Conservation (phyloP, 768 basidiomycete species). For the Hydnomerulius pinastri region DNA sequence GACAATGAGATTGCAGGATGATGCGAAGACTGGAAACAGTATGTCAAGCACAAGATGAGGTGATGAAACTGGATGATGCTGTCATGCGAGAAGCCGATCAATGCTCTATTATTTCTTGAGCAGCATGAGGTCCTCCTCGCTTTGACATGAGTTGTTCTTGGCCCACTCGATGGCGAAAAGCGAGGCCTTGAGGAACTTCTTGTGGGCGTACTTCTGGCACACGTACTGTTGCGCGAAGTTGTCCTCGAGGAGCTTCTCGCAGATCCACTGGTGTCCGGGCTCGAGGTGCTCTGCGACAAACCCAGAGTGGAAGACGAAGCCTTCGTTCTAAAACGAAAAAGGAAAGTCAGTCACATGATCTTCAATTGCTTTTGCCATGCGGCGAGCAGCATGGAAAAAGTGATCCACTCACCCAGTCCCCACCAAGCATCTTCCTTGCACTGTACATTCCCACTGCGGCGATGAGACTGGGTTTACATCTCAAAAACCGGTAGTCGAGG, state of each 20-base stretch:
- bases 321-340: slow-evolving; percentile 63
- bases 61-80: slow-evolving; percentile 25
- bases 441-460: slow-evolving; percentile 99
- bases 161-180: slow-evolving; percentile 79
- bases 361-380: slow-evolving; percentile 5
- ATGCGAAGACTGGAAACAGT: slow-evolving; percentile 37
- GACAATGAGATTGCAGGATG: slow-evolving; percentile 38
- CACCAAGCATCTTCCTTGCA: slow-evolving; percentile 89
- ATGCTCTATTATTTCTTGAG: slow-evolving; percentile 30
- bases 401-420: slow-evolving; percentile 84
- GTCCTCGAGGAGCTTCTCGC: slow-evolving; percentile 79
- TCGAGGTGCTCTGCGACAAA: slow-evolving; percentile 88
- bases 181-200: slow-evolving; percentile 95
- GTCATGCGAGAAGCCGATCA: slow-evolving; percentile 21
- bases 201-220: slow-evolving; percentile 95
- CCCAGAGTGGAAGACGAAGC: slow-evolving; percentile 91
- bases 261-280: slow-evolving; percentile 76
- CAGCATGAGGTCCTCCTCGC: slow-evolving; percentile 32
- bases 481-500: slow-evolving; percentile 88
- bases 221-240: slow-evolving; percentile 85
- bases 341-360: slow-evolving; percentile 37
- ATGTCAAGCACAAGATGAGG: slow-evolving; percentile 36
- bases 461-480: slow-evolving; percentile 89
- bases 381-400: background rate
- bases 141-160: slow-evolving; percentile 45